Evolutionary conservation across 768 basidiomycete species (phyloP).

Genomic region (Termitomyces sp.): DNA sequence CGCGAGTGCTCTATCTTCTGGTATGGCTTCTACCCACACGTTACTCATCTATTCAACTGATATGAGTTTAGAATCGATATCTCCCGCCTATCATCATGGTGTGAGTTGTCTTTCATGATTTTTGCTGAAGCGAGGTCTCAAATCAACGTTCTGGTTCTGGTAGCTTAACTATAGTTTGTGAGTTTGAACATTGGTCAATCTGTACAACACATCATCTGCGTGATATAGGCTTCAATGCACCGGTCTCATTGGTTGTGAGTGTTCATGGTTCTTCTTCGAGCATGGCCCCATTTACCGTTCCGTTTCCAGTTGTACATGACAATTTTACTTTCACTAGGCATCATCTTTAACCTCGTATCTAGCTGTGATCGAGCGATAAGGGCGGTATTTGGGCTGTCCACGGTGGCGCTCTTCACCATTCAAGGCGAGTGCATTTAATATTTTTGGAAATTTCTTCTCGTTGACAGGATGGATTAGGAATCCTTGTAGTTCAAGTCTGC

Average conservation of each 20-base stretch:
- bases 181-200: not conserved
- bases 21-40: not conserved
- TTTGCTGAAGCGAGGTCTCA: not conserved
- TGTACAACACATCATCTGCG: too few relatives aligned
- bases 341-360: not conserved
- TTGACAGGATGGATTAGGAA: conserved; percentile 2
- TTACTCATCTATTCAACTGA: not conserved
- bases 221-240: conserved; percentile 11
- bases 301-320: conserved; percentile 1
- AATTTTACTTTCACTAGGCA: not conserved
- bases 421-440: conserved; percentile 8
- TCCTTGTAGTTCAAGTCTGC: conserved; percentile 16
- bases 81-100: conserved; percentile 14
- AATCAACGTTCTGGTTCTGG: not conserved
- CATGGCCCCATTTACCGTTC: not conserved
- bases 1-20: conserved; percentile 11
- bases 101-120: not conserved
- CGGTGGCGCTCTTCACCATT: conserved; percentile 16
- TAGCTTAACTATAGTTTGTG: conserved; percentile 12
- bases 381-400: conserved; percentile 13
- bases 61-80: conserved; percentile 16
- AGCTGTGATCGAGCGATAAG: conserved; percentile 16
- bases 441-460: not conserved
- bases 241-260: conserved; percentile 10
- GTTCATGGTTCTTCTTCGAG: not conserved